These are phyloP conservation scores for Cytospora piceae DNA, from an alignment of 2,329 filamentous ascomycete genomes.

Conservation along the genomic window DNA sequence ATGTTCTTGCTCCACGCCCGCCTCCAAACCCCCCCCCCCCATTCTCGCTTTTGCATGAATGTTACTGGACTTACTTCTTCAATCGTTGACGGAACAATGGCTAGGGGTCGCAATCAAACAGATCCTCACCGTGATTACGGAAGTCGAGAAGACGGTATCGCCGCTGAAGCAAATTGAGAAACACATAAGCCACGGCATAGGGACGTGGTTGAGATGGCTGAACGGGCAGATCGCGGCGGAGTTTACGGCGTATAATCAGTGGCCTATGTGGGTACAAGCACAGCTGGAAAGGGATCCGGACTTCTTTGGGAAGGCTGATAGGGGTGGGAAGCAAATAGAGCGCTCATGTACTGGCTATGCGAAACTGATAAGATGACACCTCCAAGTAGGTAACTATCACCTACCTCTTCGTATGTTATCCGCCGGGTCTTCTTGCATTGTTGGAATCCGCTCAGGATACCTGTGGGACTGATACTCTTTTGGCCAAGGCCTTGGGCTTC, in stretches of 20 bases:
- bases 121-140: constrained; percentile 55
- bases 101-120: constrained; percentile 53
- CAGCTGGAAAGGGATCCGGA: constrained; percentile 50
- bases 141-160: constrained; percentile 42
- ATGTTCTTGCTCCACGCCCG: neutral
- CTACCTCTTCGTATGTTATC: neutral
- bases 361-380: constrained; percentile 8
- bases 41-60: rapidly evolving
- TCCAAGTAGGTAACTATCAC: no score
- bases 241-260: constrained; percentile 52
- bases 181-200: constrained; percentile 48
- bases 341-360: constrained; percentile 6
- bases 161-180: constrained; percentile 36
- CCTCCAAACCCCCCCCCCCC: no score
- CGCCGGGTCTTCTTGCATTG: no score
- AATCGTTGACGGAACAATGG: neutral
- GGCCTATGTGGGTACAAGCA: constrained; percentile 59
- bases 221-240: constrained; percentile 52
- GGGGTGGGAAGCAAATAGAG: constrained; percentile 8
- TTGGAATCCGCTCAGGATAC: no score
- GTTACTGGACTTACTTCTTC: neutral
- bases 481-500: no score
- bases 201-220: constrained; percentile 55
- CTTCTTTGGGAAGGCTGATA: constrained; percentile 47
- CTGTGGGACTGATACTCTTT: no score